phyloP scores from a whole-genome alignment of 164 flowering plant species.

The Sextonia rubra region DNA sequence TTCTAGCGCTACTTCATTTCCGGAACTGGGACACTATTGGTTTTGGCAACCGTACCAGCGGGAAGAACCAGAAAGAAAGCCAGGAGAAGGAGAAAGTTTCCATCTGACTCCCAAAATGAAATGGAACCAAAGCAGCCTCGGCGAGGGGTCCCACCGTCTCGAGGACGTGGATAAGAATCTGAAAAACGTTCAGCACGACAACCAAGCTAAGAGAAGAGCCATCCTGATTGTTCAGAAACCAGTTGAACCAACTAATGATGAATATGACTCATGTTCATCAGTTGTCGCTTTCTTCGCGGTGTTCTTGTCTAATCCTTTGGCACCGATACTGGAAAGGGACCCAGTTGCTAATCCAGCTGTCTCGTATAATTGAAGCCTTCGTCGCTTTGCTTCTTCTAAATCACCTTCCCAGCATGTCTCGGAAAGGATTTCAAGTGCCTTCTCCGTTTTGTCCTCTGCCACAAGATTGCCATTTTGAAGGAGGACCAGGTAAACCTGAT shows the following conservation, averaged over 20 bases:
- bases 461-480: slow-evolving; percentile 63
- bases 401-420: slow-evolving; percentile 97
- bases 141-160: too few relatives aligned
- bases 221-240: slow-evolving; percentile 48
- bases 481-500: slow-evolving; percentile 87
- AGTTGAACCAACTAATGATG: slow-evolving; percentile 72
- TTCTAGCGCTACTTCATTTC: too few relatives aligned
- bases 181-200: too few relatives aligned
- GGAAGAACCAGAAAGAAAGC: too few relatives aligned
- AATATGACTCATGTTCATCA: slow-evolving; percentile 85
- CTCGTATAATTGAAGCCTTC: slow-evolving; percentile 40
- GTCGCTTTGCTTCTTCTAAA: slow-evolving; percentile 52
- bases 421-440: slow-evolving; percentile 64
- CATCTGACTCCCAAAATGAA: too few relatives aligned
- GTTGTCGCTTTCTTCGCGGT: slow-evolving; percentile 16
- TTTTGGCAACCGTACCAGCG: too few relatives aligned
- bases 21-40: too few relatives aligned
- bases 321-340: slow-evolving; percentile 9
- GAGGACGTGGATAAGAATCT: too few relatives aligned
- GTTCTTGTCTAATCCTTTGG: slow-evolving; percentile 12
- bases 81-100: too few relatives aligned
- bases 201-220: neutral
- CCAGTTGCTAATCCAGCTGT: slow-evolving; percentile 49
- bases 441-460: slow-evolving; percentile 52
- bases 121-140: too few relatives aligned